Evolutionary conservation across 1,284 basidiomycete genomes (phyloP), one percentile per base, ranked within the genome.

Genomic region (Calocybe gambosa): DNA sequence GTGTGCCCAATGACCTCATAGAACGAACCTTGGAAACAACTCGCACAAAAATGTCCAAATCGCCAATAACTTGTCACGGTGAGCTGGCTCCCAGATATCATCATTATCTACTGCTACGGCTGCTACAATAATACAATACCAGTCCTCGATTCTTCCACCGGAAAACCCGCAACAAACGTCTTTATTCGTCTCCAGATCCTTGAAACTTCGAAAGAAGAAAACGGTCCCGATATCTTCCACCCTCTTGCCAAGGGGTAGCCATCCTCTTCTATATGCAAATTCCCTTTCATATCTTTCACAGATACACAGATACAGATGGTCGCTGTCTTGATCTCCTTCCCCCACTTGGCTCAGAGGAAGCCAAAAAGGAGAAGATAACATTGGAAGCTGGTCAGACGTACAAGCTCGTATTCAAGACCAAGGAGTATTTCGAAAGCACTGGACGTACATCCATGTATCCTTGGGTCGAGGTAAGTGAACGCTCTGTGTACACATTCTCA

Each of bases 61-160:
- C 89, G 1, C 88, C 89, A 1, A 88, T 95, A 50, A 95, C 93
- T 29, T 94, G 93, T 62, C 92, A 95, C 56, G 82, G 89, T 89
- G 52, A 46, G 73, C 43, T 28, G 35, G n/a, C n/a, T n/a, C n/a
- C n/a, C n/a, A n/a, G n/a, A n/a, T n/a, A n/a, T n/a, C n/a, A n/a
- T n/a, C n/a, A n/a, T n/a, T n/a, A n/a, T n/a, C n/a, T n/a, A n/a
- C n/a, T n/a, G n/a, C n/a, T n/a, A n/a, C n/a, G n/a, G n/a, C n/a
- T n/a, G n/a, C n/a, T n/a, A 12, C 21, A 6, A 29, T 34, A 16
- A 40, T 47, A 37, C 25, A 50, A 20, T 48, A 41, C 5, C 47
- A 93, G 91, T 95, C 10, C 81, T 95, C 49, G 92, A 95, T 61
- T 81, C 88, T 2, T 86, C 89, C 1, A 69, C 77, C 3, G 93